Percentiles rank a stretch among this genome's conserved stretches.
phyloP scores from a whole-genome alignment of 345 rosid genomes.

The Rhizophora apiculata region DNA sequence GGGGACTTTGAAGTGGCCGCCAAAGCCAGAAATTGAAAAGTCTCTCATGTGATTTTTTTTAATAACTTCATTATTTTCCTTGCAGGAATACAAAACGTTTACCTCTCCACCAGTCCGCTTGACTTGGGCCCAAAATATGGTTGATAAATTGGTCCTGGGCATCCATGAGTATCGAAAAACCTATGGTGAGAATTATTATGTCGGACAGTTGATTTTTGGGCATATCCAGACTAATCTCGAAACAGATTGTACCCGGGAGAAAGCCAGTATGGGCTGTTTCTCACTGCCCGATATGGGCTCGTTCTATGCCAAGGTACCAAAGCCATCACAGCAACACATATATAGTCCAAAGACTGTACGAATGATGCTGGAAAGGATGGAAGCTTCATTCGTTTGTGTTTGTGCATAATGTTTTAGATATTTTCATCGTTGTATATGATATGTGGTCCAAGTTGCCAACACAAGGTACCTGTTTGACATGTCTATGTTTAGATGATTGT shows the following conservation, averaged over 20 bases:
- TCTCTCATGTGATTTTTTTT: conserved; percentile 13
- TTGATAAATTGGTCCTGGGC: conserved; percentile 66
- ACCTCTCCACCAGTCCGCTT: conserved; percentile 87
- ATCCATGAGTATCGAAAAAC: conserved; percentile 75
- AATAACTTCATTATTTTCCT: neutral
- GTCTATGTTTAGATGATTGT: neutral
- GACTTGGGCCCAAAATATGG: conserved; percentile 85
- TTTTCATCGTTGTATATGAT: neutral
- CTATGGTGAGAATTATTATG: conserved; percentile 88
- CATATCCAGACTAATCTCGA: conserved; percentile 75
- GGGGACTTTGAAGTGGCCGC: conserved; percentile 67
- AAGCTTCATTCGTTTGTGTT: conserved; percentile 15
- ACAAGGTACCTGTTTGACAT: no score
- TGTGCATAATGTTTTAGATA: neutral
- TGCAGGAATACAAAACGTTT: conserved; percentile 69
- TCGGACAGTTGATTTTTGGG: conserved; percentile 96
- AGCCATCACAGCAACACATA: conserved; percentile 69
- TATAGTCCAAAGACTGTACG: conserved; percentile 74
- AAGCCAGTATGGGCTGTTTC: conserved; percentile 75
- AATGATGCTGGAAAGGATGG: conserved; percentile 80
- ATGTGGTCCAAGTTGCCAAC: neutral
- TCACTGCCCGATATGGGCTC: conserved; percentile 81
- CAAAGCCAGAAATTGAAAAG: conserved; percentile 38
- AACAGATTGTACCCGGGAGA: conserved; percentile 70
- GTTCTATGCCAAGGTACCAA: conserved; percentile 80